Base-by-base conservation (phyloP, 257 asterid species). In the Penstemon davidsonii region DNA sequence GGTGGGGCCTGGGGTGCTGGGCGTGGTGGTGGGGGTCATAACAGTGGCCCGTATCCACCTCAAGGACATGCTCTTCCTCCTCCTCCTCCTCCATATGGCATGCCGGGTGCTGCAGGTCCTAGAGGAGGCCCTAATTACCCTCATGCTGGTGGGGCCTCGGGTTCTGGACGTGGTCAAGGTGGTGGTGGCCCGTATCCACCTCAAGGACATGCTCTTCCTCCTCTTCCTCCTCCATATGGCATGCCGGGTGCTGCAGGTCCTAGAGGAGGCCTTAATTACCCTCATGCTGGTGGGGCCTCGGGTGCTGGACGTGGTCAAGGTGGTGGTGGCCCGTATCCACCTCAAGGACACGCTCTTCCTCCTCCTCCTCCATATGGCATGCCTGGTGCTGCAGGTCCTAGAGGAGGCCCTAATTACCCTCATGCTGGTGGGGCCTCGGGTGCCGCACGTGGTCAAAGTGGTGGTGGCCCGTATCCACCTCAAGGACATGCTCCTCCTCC, bases 101-200 rank as follows among this genome's bases (percentile, higher is more conserved):
- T 83, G 69, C 79, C 88, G 0, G 87, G 87, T 68, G 76, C 79
- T 57, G 33, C 33, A 25, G 95, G 86, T 42, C 94, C 96, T 53
- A 83, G 90, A 44, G 88, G 90, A 41, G 96, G 89, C 56, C 88
- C 92, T 8, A 89, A 91, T 77, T 91, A 80, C 71, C 85, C 95
- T 41, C 96, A 88, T n/a, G 85, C 81, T 5, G 92, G 84, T 37
- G 96, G 95, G 47, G 56, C 78, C 60, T 82, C 96, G 45, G 96
- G 95, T 39, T 71, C 88, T 54, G 97, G 95, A 6, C 96, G 96
- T 42, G 97, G 98, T 73, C 33, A 25, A 25, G 33, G 33, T 25
- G 33, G 33, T 25, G 33, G 33, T 25, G 33, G 33, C 33, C 33
- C 33, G 33, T 25, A 25, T 25, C 94, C 95, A 45, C 84, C 95